These are phyloP conservation scores for Paraphaeosphaeria minitans DNA, from an alignment of 2,329 filamentous ascomycete species.

Conservation along the genomic window DNA sequence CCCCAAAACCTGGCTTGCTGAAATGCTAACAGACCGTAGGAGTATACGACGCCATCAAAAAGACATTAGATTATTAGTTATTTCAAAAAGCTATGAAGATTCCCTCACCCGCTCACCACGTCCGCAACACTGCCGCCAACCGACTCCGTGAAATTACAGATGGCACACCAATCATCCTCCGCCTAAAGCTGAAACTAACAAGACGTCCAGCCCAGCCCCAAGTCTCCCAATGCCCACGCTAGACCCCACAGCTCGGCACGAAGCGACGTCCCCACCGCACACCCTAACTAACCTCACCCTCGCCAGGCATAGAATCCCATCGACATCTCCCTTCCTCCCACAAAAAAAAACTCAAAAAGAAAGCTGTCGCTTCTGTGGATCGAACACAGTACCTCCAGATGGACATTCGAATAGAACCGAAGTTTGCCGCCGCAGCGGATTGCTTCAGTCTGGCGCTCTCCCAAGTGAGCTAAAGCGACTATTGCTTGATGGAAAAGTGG, in stretches of 20 bases:
- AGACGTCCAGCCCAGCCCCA: background rate
- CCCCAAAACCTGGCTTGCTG: background rate
- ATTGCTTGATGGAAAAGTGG: background rate
- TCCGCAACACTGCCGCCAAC: background rate
- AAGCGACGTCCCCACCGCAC: background rate
- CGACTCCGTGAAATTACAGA: background rate
- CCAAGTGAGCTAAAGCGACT: conserved; percentile 12
- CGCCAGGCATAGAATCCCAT: background rate
- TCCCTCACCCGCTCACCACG: background rate
- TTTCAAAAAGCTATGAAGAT: background rate
- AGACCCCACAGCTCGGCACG: background rate
- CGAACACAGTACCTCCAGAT: conserved; percentile 9
- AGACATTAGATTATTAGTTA: conserved; percentile 51
- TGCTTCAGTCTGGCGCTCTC: conserved; percentile 13
- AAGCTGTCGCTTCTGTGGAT: conserved; percentile 10
- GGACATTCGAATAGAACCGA: conserved; percentile 4
- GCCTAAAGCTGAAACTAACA: too few relatives aligned
- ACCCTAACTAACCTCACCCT: background rate
- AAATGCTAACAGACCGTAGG: conserved; percentile 29
- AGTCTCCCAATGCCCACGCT: background rate
- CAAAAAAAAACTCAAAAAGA: conserved; percentile 37
- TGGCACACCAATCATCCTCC: too few relatives aligned
- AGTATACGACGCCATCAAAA: conserved; percentile 57
- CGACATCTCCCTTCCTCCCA: conserved; percentile 7
- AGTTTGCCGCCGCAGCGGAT: conserved; percentile 4